Evolutionary conservation across 225 moss, liverwort and hornwort genomes (phyloP).

Genomic region (Marchantia paleacea): DNA sequence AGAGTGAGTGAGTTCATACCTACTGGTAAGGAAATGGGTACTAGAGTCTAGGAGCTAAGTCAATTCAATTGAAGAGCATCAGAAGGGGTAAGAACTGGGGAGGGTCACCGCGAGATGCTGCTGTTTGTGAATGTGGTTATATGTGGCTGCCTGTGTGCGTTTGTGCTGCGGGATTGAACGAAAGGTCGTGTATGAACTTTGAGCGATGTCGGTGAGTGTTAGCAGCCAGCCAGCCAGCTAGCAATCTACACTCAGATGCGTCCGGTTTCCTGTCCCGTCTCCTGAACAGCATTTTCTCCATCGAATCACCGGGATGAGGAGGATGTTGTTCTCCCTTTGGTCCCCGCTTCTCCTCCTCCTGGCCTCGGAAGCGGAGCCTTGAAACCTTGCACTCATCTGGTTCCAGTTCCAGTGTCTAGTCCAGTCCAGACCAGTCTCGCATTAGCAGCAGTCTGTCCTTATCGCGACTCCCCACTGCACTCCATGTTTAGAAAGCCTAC

Average conservation of each 20-base stretch:
- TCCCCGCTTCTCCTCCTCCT: background rate
- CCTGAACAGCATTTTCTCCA: background rate
- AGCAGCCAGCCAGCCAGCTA: background rate
- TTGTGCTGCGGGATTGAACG: background rate
- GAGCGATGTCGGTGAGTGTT: background rate
- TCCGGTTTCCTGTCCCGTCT: background rate
- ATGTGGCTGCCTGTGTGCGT: background rate
- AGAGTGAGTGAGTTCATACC: slow-evolving; percentile 6
- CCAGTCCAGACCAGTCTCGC: background rate
- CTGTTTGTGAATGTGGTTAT: background rate
- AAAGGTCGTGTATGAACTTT: background rate
- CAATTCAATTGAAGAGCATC: background rate
- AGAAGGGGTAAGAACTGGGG: slow-evolving; percentile 1
- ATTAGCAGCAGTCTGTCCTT: background rate
- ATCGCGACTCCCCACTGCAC: background rate
- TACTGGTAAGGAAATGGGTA: slow-evolving; percentile 6
- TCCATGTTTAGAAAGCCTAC: no score
- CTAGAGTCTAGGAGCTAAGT: background rate
- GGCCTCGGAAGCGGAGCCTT: background rate
- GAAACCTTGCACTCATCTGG: background rate
- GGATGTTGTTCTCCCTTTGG: background rate
- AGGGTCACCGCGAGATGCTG: background rate
- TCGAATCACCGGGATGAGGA: background rate
- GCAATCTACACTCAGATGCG: slow-evolving; percentile 1
- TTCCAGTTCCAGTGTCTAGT: background rate